Conservation (phyloP, 2,329 filamentous ascomycete species). For the Fusarium globosum region DNA sequence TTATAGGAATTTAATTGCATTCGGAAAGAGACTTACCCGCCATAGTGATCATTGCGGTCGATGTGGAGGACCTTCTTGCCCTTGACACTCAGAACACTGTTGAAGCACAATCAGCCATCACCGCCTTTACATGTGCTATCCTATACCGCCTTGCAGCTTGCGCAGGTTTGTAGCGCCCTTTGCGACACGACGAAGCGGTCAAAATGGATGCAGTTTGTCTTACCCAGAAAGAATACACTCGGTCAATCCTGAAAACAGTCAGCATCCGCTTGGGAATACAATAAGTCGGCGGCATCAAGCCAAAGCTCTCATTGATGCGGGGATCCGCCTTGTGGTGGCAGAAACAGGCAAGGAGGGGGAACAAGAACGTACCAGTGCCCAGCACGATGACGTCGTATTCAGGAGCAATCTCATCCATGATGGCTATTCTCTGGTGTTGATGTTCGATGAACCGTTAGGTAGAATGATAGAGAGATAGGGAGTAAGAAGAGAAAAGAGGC, state of each 20-base stretch:
- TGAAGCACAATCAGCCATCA: constrained; percentile 37
- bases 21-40: constrained; percentile 75
- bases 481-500: constrained; percentile 23
- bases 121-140: constrained; percentile 36
- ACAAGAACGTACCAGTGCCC: constrained; percentile 82
- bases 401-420: constrained; percentile 96
- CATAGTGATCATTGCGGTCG: constrained; percentile 98
- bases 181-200: constrained; percentile 7
- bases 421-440: constrained; percentile 29
- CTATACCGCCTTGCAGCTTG: constrained; percentile 25
- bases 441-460: constrained; percentile 7
- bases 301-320: constrained; percentile 39
- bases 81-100: constrained; percentile 91
- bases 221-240: constrained; percentile 99
- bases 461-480: constrained; percentile 9
- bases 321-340: constrained; percentile 33
- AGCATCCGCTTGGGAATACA: constrained; percentile 29
- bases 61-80: constrained; percentile 99
- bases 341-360: constrained; percentile 22
- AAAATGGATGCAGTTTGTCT: constrained; percentile 40
- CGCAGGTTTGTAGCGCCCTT: constrained; percentile 5
- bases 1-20: neutral
- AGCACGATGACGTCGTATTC: constrained; percentile 99
- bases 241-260: constrained; percentile 77
- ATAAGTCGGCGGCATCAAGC: constrained; percentile 7